Evolutionary conservation across 345 rosid genomes (phyloP).

Genomic region (Eucalyptus victrix): DNA sequence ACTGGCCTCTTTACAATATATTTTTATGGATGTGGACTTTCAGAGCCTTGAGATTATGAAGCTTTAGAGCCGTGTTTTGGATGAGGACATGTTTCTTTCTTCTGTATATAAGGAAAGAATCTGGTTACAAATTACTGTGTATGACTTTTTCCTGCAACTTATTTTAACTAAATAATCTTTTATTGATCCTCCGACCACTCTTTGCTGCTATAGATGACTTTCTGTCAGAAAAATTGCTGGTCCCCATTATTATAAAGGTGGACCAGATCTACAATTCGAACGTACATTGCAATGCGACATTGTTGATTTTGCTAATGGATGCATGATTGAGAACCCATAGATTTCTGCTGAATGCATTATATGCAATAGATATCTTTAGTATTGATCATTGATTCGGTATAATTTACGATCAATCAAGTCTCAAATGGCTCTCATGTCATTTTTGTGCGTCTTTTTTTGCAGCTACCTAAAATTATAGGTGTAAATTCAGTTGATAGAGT

Average conservation of each 20-base stretch:
- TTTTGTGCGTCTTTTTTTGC: slow-evolving; percentile 1
- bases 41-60: neutral
- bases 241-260: neutral
- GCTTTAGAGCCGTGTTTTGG: neutral
- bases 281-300: neutral
- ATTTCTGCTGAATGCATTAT: neutral
- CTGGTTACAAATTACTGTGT: neutral
- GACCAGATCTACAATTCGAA: neutral
- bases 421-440: neutral
- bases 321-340: neutral
- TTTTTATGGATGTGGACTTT: neutral
- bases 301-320: neutral
- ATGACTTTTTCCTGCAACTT: neutral
- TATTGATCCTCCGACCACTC: neutral
- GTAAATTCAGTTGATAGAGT: slow-evolving; percentile 73
- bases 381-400: neutral
- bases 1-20: neutral
- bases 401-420: neutral
- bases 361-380: neutral
- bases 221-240: neutral
- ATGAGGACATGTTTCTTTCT: neutral
- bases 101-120: neutral
- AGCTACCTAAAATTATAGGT: slow-evolving; percentile 79
- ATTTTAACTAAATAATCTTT: neutral
- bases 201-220: neutral